phyloP scores from a whole-genome alignment of 805 yeast genomes.

The Zygosaccharomyces gambellarensis region DNA sequence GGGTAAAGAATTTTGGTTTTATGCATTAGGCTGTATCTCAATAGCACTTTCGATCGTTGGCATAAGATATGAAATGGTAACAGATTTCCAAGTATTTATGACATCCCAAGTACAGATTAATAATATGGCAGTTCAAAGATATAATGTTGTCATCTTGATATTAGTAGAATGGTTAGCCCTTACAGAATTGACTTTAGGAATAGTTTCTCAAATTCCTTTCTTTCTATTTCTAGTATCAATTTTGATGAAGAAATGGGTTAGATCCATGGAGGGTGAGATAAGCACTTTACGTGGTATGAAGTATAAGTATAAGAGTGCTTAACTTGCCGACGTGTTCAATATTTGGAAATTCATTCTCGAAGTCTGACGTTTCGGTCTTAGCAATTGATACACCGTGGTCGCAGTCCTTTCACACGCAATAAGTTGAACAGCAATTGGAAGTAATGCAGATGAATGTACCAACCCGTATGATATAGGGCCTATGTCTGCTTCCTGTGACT shows the following conservation, averaged over 20 bases:
- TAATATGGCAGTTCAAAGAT: constrained; percentile 16
- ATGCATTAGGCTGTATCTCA: constrained; percentile 22
- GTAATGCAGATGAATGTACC: constrained; percentile 20
- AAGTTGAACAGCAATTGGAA: constrained; percentile 21
- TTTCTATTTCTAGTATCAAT: constrained; percentile 20
- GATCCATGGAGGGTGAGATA: constrained; percentile 23
- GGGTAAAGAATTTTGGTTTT: constrained; percentile 11
- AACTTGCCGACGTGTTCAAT: neutral
- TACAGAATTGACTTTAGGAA: constrained; percentile 9
- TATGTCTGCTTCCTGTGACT: constrained; percentile 19
- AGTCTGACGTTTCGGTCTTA: constrained; percentile 4
- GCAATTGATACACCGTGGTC: constrained; percentile 22
- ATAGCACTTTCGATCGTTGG: constrained; percentile 26
- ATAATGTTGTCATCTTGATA: constrained; percentile 23
- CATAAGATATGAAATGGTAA: constrained; percentile 26
- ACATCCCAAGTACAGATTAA: constrained; percentile 17
- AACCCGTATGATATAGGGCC: constrained; percentile 30
- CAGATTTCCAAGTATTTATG: constrained; percentile 17
- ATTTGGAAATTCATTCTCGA: constrained; percentile 4
- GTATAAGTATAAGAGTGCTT: constrained; percentile 33
- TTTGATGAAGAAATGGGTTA: constrained; percentile 21
- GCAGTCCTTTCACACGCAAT: constrained; percentile 21
- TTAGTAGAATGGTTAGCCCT: constrained; percentile 28
- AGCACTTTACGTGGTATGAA: constrained; percentile 23
- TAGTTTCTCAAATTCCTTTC: constrained; percentile 25